A percentile compares a stretch with the other conserved stretches of the same genome.
Evolutionary conservation across 805 yeast genomes (phyloP).

Genomic region (Huiozyma sinensis): DNA sequence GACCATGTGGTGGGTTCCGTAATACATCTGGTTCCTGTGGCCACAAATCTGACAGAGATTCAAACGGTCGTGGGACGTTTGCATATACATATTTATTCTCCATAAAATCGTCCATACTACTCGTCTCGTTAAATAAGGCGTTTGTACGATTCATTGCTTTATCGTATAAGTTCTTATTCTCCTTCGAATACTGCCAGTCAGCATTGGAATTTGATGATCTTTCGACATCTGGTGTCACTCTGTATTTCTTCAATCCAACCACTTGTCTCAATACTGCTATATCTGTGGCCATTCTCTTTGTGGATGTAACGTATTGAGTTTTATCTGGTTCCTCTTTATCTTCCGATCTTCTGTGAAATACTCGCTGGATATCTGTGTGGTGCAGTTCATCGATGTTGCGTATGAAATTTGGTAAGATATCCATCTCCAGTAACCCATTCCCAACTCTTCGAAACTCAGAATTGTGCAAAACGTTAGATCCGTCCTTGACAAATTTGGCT

Average conservation of each 20-base stretch:
- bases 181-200: conserved; percentile 36
- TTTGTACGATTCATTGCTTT: conserved; percentile 17
- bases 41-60: conserved; percentile 23
- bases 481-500: conserved; percentile 14
- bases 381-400: conserved; percentile 39
- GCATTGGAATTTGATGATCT: conserved; percentile 15
- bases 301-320: conserved; percentile 31
- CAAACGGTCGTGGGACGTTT: conserved; percentile 26
- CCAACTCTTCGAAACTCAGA: conserved; percentile 41
- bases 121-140: conserved; percentile 6
- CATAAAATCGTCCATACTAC: conserved; percentile 13
- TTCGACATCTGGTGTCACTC: conserved; percentile 15
- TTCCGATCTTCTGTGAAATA: conserved; percentile 37
- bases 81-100: conserved; percentile 16
- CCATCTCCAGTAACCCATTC: conserved; percentile 58
- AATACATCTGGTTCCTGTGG: conserved; percentile 13
- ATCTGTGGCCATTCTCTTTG: conserved; percentile 52
- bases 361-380: conserved; percentile 30
- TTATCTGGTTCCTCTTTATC: conserved; percentile 22
- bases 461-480: conserved; percentile 8
- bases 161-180: conserved; percentile 27
- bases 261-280: conserved; percentile 39
- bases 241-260: conserved; percentile 28
- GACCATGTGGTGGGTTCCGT: too few species aligned
- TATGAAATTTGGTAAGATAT: conserved; percentile 51